Conservation (phyloP, 352 stramenopile species). For the Phytophthora ramorum region DNA sequence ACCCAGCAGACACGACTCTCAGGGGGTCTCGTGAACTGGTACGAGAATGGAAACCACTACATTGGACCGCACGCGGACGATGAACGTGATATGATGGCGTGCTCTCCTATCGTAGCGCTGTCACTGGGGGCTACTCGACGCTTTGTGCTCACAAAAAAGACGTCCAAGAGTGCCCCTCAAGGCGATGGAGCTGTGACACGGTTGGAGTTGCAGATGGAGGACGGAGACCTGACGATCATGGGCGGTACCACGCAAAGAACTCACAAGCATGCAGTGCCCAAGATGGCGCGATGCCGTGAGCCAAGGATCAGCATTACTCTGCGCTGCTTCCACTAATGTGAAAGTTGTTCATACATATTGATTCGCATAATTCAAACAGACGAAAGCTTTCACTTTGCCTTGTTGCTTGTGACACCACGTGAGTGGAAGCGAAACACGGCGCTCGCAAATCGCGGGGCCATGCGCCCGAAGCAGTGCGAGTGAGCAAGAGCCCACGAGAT, state of each 20-base stretch:
- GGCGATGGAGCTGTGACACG: slow-evolving; percentile 16
- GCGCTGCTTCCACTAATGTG: slow-evolving; percentile 51
- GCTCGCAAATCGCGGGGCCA: slow-evolving; percentile 50
- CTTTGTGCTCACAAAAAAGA: slow-evolving; percentile 70
- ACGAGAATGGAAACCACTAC: slow-evolving; percentile 80
- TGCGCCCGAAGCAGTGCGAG: slow-evolving; percentile 57
- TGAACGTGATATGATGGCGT: slow-evolving; percentile 53
- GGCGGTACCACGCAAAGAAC: slow-evolving; percentile 77
- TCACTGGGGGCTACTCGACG: slow-evolving; percentile 71
- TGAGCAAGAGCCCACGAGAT: slow-evolving; percentile 64
- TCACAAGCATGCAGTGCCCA: slow-evolving; percentile 85
- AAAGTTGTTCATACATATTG: slow-evolving; percentile 20
- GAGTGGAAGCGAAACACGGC: slow-evolving; percentile 49
- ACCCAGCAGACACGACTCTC: slow-evolving; percentile 42
- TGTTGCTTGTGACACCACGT: slow-evolving; percentile 20
- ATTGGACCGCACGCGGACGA: slow-evolving; percentile 85
- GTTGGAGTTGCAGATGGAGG: slow-evolving; percentile 61
- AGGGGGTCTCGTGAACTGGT: slow-evolving; percentile 85
- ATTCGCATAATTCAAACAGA: slow-evolving; percentile 17
- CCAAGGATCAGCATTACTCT: slow-evolving; percentile 59
- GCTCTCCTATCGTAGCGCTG: slow-evolving; percentile 71
- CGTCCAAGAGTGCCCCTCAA: slow-evolving; percentile 21
- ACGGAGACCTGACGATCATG: slow-evolving; percentile 87
- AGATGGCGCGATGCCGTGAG: slow-evolving; percentile 56
- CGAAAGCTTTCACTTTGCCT: not conserved